phyloP scores from a whole-genome alignment of 108 stramenopile genomes.

The Asterionellopsis glacialis region DNA sequence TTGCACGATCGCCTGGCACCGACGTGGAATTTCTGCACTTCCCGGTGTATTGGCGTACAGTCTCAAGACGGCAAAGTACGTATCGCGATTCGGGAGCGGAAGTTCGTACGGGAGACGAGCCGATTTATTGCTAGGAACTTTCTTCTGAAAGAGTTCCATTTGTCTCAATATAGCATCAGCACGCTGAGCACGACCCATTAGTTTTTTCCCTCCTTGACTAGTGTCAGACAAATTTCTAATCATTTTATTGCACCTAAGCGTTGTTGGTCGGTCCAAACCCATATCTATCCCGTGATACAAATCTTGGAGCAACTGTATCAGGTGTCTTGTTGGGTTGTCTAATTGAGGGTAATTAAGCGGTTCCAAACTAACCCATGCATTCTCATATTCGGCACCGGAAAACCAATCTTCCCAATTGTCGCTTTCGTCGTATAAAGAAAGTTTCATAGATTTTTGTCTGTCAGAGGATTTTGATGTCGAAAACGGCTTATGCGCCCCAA shows the following conservation, averaged over 20 bases:
- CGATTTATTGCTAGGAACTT: neutral
- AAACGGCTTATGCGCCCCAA: no score
- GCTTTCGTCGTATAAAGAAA: neutral
- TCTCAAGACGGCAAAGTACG: constrained; percentile 5
- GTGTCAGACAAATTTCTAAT: neutral
- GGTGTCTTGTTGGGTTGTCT: neutral
- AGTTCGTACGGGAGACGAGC: neutral
- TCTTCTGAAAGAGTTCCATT: constrained; percentile 3
- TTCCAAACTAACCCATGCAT: constrained; percentile 3
- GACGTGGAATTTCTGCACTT: neutral
- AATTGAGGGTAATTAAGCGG: neutral
- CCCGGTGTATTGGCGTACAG: neutral
- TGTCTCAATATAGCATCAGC: constrained; percentile 7
- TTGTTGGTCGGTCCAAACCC: constrained; percentile 3
- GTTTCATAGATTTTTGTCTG: no score
- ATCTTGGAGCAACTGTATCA: constrained; percentile 5
- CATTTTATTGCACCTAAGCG: constrained; percentile 4
- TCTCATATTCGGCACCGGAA: neutral
- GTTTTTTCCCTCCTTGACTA: neutral
- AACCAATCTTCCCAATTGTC: constrained; percentile 2
- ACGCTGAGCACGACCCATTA: neutral
- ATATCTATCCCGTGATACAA: neutral
- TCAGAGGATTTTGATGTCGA: no score
- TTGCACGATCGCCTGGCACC: neutral
- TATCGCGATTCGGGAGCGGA: constrained; percentile 2